Base-by-base conservation (phyloP, 1,139 yeast species). In the Maudiozyma humilis region DNA sequence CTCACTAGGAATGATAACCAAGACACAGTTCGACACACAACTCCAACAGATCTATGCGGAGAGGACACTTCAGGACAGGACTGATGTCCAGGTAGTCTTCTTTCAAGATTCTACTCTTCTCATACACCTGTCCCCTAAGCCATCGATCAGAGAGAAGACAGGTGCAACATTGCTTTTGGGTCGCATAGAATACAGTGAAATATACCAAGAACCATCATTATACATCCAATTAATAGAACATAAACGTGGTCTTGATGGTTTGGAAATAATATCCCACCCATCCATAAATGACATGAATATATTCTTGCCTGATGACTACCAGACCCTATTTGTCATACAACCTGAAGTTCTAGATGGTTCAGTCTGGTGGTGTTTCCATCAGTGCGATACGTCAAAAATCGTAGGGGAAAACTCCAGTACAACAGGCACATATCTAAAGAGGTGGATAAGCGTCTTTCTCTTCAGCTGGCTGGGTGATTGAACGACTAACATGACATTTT, bases 341-440 rank as follows among this genome's bases (percentile, higher is more conserved):
- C 33, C 38, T 33, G 31, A 23, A 34, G 38, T 34, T 23, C 15
- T 19, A n/a, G 13, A 17, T 23, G 15, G 20, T 16, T 27, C 27
- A 12, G 34, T 39, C 10, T 60, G 62, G 62, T 56, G 53, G 37
- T 43, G 47, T n/a, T 38, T 59, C 8, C 63, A 60, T 43, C 49
- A 54, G 29, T 60, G 64, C 36, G 62, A 59, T 42, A 56, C 62
- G 2, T 46, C 49, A 6, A 50, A 45, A n/a, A 54, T 56, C 10
- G 47, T 58, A 2, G 62, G 62, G 1, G 43, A 47, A 14, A 39
- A 48, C n/a, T 19, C 32, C 7, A 27, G 18, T 3, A 32, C 30
- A 19, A 32, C 14, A 14, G 42, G 45, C 4, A 38, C 41, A 15
- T 59, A 59, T 40, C 27, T 59, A 18, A 16, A 42, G 30, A 44